phyloP scores from a whole-genome alignment of 129 eudicot genomes.

The Silybum marianum region DNA sequence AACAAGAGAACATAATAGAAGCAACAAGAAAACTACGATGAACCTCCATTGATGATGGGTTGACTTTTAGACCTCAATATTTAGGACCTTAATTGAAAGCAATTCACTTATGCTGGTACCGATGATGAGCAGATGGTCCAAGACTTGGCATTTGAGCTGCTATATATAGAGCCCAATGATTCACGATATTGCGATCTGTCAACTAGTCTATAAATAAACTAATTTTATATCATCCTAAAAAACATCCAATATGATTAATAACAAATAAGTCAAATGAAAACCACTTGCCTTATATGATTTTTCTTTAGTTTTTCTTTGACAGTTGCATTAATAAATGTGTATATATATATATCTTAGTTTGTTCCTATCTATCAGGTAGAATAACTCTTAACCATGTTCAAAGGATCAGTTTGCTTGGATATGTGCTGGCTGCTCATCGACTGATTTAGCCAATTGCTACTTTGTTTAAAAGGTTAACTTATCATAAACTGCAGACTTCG shows the following conservation, averaged over 20 bases:
- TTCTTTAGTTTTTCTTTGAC: conserved; percentile 5
- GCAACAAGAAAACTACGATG: conserved; percentile 22
- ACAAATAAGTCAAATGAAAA: conserved; percentile 18
- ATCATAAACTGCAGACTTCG: conserved; percentile 1
- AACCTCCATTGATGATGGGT: conserved; percentile 14
- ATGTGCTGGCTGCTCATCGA: conserved; percentile 13
- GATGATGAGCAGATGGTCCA: conserved; percentile 11
- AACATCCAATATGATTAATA: background rate
- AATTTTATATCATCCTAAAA: background rate
- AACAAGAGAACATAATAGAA: conserved; percentile 33
- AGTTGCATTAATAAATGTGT: background rate
- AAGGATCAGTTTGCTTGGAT: conserved; percentile 4
- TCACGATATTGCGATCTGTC: conserved; percentile 19
- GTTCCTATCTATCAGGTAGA: conserved; percentile 12
- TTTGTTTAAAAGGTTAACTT: conserved; percentile 6
- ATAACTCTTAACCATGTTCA: conserved; percentile 30
- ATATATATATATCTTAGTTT: background rate
- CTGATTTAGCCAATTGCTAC: conserved; percentile 5
- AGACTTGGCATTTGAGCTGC: conserved; percentile 6
- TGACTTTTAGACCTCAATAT: conserved; percentile 2
- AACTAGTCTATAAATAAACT: conserved; percentile 10
- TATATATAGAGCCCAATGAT: conserved; percentile 27
- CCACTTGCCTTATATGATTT: conserved; percentile 18
- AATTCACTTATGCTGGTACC: conserved; percentile 3
- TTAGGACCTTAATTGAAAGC: too few species aligned